Evolutionary conservation across 768 basidiomycete species (phyloP).

Genomic region (Mycena galericulata): DNA sequence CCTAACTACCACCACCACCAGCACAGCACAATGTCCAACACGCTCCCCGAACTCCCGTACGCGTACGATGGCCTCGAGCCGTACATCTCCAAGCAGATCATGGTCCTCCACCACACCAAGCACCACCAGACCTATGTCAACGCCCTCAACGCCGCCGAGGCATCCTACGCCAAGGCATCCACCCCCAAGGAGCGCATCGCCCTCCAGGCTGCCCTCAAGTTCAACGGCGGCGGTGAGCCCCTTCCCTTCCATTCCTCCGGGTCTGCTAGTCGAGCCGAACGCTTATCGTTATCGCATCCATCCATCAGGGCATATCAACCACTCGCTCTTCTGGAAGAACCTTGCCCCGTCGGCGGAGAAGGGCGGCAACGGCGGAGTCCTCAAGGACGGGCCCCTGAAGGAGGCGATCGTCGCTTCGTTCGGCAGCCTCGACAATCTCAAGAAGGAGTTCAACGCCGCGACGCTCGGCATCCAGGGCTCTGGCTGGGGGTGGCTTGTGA

Average conservation of each 20-base stretch:
- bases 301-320: slow-evolving; percentile 86
- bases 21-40: slow-evolving; percentile 68
- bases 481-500: slow-evolving; percentile 96
- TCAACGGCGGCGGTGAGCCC: slow-evolving; percentile 92
- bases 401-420: slow-evolving; percentile 70
- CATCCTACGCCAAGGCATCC: slow-evolving; percentile 71
- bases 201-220: slow-evolving; percentile 92
- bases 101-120: slow-evolving; percentile 94
- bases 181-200: slow-evolving; percentile 86
- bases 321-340: slow-evolving; percentile 97
- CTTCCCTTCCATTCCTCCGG: background rate
- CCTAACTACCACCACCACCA: slow-evolving; percentile 26
- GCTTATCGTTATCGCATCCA: slow-evolving; percentile 35
- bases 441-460: slow-evolving; percentile 86
- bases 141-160: slow-evolving; percentile 91
- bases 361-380: slow-evolving; percentile 67
- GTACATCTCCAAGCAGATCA: slow-evolving; percentile 92
- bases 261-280: background rate
- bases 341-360: slow-evolving; percentile 72
- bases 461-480: slow-evolving; percentile 92
- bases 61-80: slow-evolving; percentile 92
- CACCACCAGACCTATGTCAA: slow-evolving; percentile 97
- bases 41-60: slow-evolving; percentile 82
- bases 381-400: slow-evolving; percentile 76
- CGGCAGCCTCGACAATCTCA: slow-evolving; percentile 77